Evolutionary conservation across 768 basidiomycete species (phyloP).

Genomic region (Suillus hirtellus): DNA sequence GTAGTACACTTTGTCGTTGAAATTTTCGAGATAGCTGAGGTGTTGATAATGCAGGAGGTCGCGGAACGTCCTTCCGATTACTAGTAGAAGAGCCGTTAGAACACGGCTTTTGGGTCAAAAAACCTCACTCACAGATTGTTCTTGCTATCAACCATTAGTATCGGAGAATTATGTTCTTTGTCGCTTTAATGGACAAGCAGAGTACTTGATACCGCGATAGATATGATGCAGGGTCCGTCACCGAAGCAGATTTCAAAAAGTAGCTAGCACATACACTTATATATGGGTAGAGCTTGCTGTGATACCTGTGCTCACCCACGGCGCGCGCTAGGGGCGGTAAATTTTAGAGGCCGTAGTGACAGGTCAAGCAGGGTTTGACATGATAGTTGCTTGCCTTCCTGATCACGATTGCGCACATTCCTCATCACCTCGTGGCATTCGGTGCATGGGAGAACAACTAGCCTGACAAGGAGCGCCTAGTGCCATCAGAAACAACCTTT

Average conservation of each 20-base stretch:
- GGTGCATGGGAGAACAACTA: not conserved
- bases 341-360: not conserved
- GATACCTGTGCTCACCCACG: not conserved
- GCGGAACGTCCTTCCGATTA: not conserved
- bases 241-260: not conserved
- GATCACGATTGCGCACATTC: not conserved
- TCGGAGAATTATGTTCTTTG: not conserved
- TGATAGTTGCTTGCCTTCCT: not conserved
- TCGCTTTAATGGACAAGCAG: not conserved
- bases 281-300: not conserved
- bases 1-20: not conserved
- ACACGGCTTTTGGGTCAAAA: not conserved
- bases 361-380: not conserved
- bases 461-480: not conserved
- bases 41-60: not conserved
- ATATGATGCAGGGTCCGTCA: not conserved
- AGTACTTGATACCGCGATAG: not conserved
- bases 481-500: not conserved
- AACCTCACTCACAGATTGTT: not conserved
- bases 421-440: too few relatives aligned
- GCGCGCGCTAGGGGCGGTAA: not conserved
- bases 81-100: not conserved
- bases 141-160: not conserved
- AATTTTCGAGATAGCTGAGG: not conserved
- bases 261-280: not conserved